phyloP scores from a whole-genome alignment of 2,329 filamentous ascomycete genomes.

The Dryadomyces sulphureus region DNA sequence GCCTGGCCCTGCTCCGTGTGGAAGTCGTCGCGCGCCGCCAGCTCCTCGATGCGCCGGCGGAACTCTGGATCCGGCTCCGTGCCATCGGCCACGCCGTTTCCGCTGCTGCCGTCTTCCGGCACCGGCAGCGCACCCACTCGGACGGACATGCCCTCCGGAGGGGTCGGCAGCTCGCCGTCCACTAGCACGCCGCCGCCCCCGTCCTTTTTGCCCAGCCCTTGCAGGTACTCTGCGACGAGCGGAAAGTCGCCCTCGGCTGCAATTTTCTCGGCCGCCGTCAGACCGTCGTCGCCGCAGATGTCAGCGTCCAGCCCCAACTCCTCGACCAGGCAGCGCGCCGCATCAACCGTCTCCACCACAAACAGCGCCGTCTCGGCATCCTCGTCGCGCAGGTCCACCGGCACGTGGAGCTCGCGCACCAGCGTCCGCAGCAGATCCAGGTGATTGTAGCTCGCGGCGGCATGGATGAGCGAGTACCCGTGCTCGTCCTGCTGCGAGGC shows the following conservation, averaged over 20 bases:
- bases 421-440: conserved; percentile 63
- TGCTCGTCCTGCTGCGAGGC: conserved; percentile 74
- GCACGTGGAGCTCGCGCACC: conserved; percentile 59
- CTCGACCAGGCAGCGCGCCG: conserved; percentile 67
- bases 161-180: conserved; percentile 33
- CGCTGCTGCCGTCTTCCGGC: conserved; percentile 17
- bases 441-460: conserved; percentile 85
- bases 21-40: conserved; percentile 74
- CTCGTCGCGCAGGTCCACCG: conserved; percentile 73
- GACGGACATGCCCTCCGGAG: conserved; percentile 64
- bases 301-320: conserved; percentile 59
- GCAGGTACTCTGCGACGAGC: conserved; percentile 58
- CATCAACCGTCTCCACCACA: conserved; percentile 67
- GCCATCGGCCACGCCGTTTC: conserved; percentile 27
- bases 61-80: conserved; percentile 65
- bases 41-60: conserved; percentile 70
- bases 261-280: conserved; percentile 72
- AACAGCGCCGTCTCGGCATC: conserved; percentile 93
- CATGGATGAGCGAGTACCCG: conserved; percentile 89
- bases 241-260: conserved; percentile 65
- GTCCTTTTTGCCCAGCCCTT: conserved; percentile 15
- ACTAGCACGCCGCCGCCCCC: conserved; percentile 12
- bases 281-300: conserved; percentile 55
- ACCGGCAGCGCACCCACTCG: conserved; percentile 58
- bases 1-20: conserved; percentile 66